Conservation (phyloP, 768 basidiomycete species). For the Tulasnella sp. region DNA sequence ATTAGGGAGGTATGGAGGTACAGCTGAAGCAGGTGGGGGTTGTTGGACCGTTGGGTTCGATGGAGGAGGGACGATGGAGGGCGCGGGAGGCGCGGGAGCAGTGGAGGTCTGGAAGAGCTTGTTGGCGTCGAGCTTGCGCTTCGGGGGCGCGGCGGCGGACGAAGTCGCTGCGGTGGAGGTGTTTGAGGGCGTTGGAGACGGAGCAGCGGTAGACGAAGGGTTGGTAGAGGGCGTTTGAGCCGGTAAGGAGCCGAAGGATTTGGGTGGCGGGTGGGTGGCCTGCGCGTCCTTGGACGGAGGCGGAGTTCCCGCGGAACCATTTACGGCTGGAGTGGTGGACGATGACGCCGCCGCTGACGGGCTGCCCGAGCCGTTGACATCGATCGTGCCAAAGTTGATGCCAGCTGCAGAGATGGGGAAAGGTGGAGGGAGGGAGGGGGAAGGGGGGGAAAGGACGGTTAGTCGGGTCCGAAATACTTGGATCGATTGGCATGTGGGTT, state of each 20-base stretch:
- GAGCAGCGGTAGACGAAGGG: neutral
- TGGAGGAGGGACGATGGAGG: constrained; percentile 17
- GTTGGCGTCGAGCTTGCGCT: constrained; percentile 31
- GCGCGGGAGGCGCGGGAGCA: constrained; percentile 13
- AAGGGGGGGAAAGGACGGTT: neutral
- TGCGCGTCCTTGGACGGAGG: neutral
- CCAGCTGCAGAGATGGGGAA: neutral
- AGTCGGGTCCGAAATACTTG: neutral
- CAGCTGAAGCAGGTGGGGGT: constrained; percentile 50
- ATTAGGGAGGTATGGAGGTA: constrained; percentile 31
- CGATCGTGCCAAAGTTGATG: neutral
- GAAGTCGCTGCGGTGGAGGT: constrained; percentile 17
- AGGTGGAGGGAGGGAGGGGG: neutral
- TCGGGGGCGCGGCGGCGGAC: constrained; percentile 19
- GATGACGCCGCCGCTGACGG: neutral
- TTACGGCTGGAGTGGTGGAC: neutral
- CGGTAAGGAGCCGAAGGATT: neutral
- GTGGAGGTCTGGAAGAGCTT: constrained; percentile 30
- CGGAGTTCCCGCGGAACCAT: neutral
- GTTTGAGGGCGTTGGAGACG: constrained; percentile 12
- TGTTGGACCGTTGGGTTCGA: constrained; percentile 19
- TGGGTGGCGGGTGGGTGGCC: neutral
- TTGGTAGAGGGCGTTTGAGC: neutral
- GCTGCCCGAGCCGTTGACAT: neutral
- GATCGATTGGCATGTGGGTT: neutral